A percentile compares a stretch with the other conserved stretches of the same genome.
These are phyloP conservation scores for Hysterangium stoloniferum DNA, from an alignment of 768 basidiomycete genomes.

Conservation along the genomic window DNA sequence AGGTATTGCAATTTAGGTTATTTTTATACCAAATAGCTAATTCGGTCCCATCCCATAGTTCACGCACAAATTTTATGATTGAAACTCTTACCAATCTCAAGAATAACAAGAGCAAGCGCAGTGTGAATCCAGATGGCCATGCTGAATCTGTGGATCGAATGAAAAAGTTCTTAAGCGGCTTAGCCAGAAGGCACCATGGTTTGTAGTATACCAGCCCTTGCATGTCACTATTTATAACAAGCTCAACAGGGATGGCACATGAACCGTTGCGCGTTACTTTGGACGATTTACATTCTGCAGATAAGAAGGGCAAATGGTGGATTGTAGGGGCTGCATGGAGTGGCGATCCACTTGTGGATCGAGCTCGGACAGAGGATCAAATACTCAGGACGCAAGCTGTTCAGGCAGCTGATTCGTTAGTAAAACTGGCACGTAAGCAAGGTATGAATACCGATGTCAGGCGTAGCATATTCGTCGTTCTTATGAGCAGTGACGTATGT, in stretches of 20 bases:
- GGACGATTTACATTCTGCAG: conserved; percentile 74
- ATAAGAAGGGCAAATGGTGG: conserved; percentile 97
- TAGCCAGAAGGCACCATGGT: conserved; percentile 77
- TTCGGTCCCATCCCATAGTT: conserved; percentile 37
- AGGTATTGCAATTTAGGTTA: conserved; percentile 54
- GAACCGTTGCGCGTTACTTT: conserved; percentile 84
- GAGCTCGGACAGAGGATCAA: conserved; percentile 21
- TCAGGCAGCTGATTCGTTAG: conserved; percentile 31
- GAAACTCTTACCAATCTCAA: conserved; percentile 90
- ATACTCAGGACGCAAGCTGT: conserved; percentile 20
- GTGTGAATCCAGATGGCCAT: conserved; percentile 57
- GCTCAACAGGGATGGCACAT: conserved; percentile 61
- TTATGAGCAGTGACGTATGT: conserved; percentile 93
- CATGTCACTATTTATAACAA: conserved; percentile 6
- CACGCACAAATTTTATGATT: conserved; percentile 90
- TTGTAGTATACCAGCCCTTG: conserved; percentile 17
- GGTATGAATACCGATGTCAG: conserved; percentile 99
- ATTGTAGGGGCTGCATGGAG: conserved; percentile 94
- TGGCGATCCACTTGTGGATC: conserved; percentile 83
- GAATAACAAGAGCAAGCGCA: conserved; percentile 76
- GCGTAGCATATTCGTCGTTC: conserved; percentile 80
- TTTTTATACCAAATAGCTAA: background rate
- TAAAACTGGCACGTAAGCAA: conserved; percentile 84
- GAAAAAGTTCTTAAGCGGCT: conserved; percentile 76
- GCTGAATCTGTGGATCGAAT: conserved; percentile 73